Conservation (phyloP, 176 grass and related monocot genomes). For the Lolium perenne region DNA sequence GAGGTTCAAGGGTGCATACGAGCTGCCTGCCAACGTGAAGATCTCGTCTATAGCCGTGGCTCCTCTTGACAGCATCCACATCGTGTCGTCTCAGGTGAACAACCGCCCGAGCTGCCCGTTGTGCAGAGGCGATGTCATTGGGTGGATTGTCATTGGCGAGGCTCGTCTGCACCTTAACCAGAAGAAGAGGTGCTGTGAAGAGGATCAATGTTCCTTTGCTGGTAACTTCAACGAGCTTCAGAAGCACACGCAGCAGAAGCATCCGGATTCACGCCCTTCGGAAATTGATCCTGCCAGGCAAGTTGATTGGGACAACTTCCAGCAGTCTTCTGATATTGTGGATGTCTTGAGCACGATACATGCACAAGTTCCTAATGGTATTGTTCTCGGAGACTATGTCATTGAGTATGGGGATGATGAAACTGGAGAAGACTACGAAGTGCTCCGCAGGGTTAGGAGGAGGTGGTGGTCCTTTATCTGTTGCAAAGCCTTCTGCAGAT, state of each 20-base stretch:
- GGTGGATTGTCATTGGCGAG: constrained; percentile 83
- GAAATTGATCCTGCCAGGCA: constrained; percentile 87
- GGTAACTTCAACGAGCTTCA: constrained; percentile 92
- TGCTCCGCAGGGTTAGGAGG: constrained; percentile 63
- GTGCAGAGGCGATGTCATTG: constrained; percentile 90
- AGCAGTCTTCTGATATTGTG: constrained; percentile 95
- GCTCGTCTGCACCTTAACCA: constrained; percentile 82
- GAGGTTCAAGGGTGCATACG: constrained; percentile 85
- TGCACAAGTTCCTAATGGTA: constrained; percentile 83
- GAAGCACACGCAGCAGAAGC: constrained; percentile 85
- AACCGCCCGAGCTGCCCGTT: constrained; percentile 76
- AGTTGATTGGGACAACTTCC: constrained; percentile 96
- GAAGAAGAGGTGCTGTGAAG: constrained; percentile 88
- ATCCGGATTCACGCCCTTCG: constrained; percentile 90
- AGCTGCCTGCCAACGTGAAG: constrained; percentile 65
- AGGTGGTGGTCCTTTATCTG: constrained; percentile 93
- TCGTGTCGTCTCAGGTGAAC: constrained; percentile 63
- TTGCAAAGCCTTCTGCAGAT: constrained; percentile 79
- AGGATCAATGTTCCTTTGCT: constrained; percentile 68
- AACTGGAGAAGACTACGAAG: constrained; percentile 79
- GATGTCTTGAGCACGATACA: constrained; percentile 98
- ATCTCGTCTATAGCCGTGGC: constrained; percentile 53
- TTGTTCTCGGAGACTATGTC: constrained; percentile 95
- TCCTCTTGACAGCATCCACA: constrained; percentile 72
- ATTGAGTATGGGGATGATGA: constrained; percentile 98